Evolutionary conservation across 306 rosid species (phyloP).

Genomic region (Crataegus laevigata): DNA sequence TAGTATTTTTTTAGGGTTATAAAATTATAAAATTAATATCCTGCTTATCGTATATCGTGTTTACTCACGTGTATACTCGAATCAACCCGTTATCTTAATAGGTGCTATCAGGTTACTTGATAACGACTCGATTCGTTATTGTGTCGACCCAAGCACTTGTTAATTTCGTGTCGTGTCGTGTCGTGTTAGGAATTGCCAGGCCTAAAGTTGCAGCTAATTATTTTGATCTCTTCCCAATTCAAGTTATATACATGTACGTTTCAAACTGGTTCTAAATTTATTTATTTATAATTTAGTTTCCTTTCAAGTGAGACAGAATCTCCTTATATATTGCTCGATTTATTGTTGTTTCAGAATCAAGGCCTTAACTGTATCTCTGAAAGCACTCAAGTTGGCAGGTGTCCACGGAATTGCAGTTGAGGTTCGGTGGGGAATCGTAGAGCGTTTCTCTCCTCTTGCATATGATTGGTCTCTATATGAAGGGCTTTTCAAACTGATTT

Average conservation of each 20-base stretch:
- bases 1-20: too few species aligned
- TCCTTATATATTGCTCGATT: neutral
- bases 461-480: constrained; percentile 33
- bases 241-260: neutral
- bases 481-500: constrained; percentile 23
- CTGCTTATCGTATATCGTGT: too few species aligned
- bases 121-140: too few species aligned
- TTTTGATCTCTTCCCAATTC: neutral
- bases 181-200: too few species aligned
- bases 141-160: too few species aligned
- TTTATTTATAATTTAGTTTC: neutral
- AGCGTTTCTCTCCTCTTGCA: constrained; percentile 26
- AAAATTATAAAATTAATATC: too few species aligned
- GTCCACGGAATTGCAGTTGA: constrained; percentile 39
- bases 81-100: too few species aligned
- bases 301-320: neutral
- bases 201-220: neutral
- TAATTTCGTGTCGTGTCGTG: too few species aligned
- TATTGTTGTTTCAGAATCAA: constrained; percentile 22
- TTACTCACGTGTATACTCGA: too few species aligned
- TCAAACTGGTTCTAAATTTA: neutral
- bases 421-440: constrained; percentile 41
- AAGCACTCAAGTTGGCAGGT: constrained; percentile 37
- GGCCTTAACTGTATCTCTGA: constrained; percentile 25
- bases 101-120: too few species aligned